These are phyloP conservation scores for Colletotrichum sidae DNA, from an alignment of 2,329 filamentous ascomycete species.

Conservation along the genomic window DNA sequence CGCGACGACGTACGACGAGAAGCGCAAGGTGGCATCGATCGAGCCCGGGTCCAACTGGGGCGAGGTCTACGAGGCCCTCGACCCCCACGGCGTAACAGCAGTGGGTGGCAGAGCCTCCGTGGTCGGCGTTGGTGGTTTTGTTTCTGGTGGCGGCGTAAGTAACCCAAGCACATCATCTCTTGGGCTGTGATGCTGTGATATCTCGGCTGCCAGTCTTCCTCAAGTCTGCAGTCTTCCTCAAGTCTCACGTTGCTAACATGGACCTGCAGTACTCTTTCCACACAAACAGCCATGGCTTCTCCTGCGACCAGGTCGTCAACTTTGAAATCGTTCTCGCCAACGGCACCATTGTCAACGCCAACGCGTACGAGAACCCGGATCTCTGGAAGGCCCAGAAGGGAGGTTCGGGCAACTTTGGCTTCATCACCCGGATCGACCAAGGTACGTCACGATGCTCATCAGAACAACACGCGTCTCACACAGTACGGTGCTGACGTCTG, in stretches of 20 bases:
- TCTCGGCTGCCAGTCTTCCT: neutral
- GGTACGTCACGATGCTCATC: neutral
- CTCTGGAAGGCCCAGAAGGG: conserved; percentile 60
- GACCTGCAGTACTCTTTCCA: conserved; percentile 43
- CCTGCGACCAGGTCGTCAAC: conserved; percentile 55
- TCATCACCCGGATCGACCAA: conserved; percentile 45
- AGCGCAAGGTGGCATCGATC: conserved; percentile 44
- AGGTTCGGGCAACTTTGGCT: conserved; percentile 58
- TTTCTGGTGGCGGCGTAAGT: conserved; percentile 39
- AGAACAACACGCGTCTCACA: neutral
- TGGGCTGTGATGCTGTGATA: neutral
- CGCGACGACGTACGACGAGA: conserved; percentile 43
- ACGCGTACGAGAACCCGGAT: conserved; percentile 49
- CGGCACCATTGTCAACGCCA: conserved; percentile 56
- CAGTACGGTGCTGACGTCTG: neutral
- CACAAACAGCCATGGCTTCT: conserved; percentile 49
- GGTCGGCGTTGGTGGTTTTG: conserved; percentile 44
- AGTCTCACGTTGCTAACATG: neutral
- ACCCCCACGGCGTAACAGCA: conserved; percentile 37
- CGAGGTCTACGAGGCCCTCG: conserved; percentile 40
- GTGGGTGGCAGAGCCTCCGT: conserved; percentile 41
- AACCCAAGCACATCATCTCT: neutral
- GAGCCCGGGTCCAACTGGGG: conserved; percentile 43
- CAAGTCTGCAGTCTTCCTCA: no score
- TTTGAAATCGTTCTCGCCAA: conserved; percentile 58